Evolutionary conservation across 2,329 filamentous ascomycete genomes (phyloP).

Genomic region (Calonectria honghensis): DNA sequence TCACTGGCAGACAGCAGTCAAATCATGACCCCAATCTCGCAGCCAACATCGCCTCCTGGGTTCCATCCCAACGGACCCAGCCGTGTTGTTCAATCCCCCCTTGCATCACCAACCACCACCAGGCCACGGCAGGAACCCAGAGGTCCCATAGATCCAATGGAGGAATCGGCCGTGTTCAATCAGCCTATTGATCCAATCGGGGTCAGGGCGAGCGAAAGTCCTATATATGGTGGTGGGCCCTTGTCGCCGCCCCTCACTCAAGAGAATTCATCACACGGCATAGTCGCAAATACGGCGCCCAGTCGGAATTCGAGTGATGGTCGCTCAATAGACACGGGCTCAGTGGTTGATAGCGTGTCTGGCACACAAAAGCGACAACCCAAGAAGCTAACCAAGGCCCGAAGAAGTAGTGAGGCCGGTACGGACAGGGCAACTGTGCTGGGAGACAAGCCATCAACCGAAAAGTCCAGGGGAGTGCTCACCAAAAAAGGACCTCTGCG

Average conservation of each 20-base stretch:
- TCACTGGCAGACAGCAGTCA: conserved; percentile 40
- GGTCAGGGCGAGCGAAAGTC: conserved; percentile 53
- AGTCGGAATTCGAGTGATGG: conserved; percentile 61
- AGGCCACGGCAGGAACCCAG: conserved; percentile 22
- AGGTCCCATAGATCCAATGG: conserved; percentile 55
- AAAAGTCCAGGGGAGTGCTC: conserved; percentile 58
- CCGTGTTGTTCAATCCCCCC: conserved; percentile 36
- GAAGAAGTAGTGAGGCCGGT: conserved; percentile 60
- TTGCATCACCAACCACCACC: conserved; percentile 11
- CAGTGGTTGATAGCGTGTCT: conserved; percentile 49
- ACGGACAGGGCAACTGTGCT: conserved; percentile 54
- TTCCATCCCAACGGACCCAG: conserved; percentile 38
- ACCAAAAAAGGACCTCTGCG: conserved; percentile 62
- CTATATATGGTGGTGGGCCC: conserved; percentile 50
- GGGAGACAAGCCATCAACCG: conserved; percentile 44
- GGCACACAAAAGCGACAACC: conserved; percentile 60
- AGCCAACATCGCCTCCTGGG: conserved; percentile 28
- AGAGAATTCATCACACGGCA: conserved; percentile 50
- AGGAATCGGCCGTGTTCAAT: conserved; percentile 59
- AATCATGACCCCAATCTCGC: conserved; percentile 36
- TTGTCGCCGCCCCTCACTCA: conserved; percentile 48
- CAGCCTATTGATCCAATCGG: conserved; percentile 55
- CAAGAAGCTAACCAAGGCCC: conserved; percentile 65
- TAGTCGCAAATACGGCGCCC: conserved; percentile 46
- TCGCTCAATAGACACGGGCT: conserved; percentile 55